These are phyloP conservation scores for bread wheat (Triticum aestivum) DNA, from an alignment of 176 grass and related monocot genomes.

Conservation along the genomic window DNA sequence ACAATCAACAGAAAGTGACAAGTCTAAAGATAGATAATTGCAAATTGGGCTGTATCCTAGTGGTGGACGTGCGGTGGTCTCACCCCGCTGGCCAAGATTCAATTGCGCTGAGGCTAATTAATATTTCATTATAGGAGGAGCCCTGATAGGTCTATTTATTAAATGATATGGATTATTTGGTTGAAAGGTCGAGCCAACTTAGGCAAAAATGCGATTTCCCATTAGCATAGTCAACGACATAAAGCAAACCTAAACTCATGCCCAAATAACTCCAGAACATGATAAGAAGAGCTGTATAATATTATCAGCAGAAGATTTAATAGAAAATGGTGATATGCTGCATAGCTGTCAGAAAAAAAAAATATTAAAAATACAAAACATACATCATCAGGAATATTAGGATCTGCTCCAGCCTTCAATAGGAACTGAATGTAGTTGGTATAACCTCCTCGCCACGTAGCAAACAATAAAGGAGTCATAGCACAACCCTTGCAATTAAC, in stretches of 20 bases:
- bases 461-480: slow-evolving; percentile 14
- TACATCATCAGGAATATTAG: slow-evolving; percentile 47
- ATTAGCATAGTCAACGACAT: neutral
- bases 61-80: neutral
- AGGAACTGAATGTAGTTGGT: slow-evolving; percentile 35
- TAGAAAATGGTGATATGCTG: neutral
- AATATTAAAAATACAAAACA: neutral
- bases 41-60: neutral
- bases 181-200: neutral
- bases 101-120: neutral
- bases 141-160: neutral
- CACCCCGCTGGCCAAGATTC: neutral
- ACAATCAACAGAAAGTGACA: too few species aligned
- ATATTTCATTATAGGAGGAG: neutral
- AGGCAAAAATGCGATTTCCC: neutral
- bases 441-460: slow-evolving; percentile 14
- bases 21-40: neutral
- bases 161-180: neutral
- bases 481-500: slow-evolving; percentile 11
- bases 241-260: slow-evolving; percentile 18
- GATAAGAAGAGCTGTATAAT: neutral
- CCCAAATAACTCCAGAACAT: neutral
- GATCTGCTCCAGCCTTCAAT: slow-evolving; percentile 38
- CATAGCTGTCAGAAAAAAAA: neutral
- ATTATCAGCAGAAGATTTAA: neutral